phyloP scores from a whole-genome alignment of 257 asterid species.

The Vinca minor region DNA sequence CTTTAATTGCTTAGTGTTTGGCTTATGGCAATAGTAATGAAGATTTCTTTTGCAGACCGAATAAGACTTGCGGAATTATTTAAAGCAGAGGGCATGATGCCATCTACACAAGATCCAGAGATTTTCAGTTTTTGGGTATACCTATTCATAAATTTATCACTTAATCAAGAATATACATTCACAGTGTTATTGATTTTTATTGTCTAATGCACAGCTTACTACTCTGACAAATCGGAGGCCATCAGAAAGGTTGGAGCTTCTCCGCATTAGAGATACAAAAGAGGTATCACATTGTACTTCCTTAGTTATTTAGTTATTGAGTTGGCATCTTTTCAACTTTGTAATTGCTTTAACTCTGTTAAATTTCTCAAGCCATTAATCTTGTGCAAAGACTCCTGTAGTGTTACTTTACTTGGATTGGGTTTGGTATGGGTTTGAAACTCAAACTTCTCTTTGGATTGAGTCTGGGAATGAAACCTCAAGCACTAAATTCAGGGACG shows the following conservation, averaged over 20 bases:
- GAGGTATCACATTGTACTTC: conserved; percentile 42
- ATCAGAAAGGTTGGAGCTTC: conserved; percentile 80
- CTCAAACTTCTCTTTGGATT: no score
- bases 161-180: conserved; percentile 8
- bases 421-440: no score
- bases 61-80: conserved; percentile 68
- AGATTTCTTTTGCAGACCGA: conserved; percentile 46
- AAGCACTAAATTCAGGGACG: no score
- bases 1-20: not conserved
- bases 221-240: conserved; percentile 72
- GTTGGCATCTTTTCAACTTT: not conserved
- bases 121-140: conserved; percentile 95
- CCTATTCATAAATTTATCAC: conserved; percentile 9
- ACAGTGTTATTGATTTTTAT: conserved; percentile 7
- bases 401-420: no score
- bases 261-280: conserved; percentile 61
- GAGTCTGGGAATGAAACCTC: no score
- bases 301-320: not conserved
- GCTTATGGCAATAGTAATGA: conserved; percentile 12
- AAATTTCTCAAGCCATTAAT: not conserved
- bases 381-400: not conserved
- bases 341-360: not conserved
- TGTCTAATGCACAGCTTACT: conserved; percentile 62
- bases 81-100: conserved; percentile 87
- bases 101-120: conserved; percentile 70